Evolutionary conservation across 352 stramenopile genomes (phyloP).

Genomic region (Globisporangium paddicum): DNA sequence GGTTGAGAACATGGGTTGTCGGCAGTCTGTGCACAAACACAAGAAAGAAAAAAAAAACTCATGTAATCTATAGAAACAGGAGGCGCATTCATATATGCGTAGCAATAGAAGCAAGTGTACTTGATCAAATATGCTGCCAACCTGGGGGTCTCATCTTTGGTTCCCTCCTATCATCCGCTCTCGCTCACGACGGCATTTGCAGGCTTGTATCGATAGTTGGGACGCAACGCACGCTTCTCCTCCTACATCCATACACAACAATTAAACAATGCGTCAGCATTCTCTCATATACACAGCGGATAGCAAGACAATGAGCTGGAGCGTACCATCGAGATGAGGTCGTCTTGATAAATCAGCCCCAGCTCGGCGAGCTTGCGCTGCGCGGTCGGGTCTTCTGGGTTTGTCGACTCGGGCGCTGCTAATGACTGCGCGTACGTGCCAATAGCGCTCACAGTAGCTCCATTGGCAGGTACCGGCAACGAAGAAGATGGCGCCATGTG

Average conservation of each 20-base stretch:
- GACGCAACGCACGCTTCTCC: conserved; percentile 71
- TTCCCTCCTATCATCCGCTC: conserved; percentile 7
- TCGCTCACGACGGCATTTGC: conserved; percentile 13
- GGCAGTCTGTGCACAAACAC: background rate
- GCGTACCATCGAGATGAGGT: conserved; percentile 53
- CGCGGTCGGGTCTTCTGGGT: conserved; percentile 20
- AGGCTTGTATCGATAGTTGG: conserved; percentile 73
- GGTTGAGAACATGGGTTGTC: conserved; percentile 8
- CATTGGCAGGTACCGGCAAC: conserved; percentile 2
- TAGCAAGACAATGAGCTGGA: background rate
- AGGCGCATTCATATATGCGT: background rate
- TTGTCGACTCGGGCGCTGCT: conserved; percentile 16
- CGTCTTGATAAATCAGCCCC: conserved; percentile 52
- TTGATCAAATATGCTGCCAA: conserved; percentile 14
- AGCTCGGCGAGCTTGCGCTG: conserved; percentile 20
- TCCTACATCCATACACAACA: conserved; percentile 34
- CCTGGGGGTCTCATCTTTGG: background rate
- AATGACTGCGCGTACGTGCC: conserved; percentile 6
- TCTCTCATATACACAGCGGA: background rate
- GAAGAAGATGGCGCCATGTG: background rate
- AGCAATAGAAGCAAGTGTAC: conserved; percentile 15
- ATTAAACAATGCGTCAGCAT: background rate
- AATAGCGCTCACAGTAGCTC: conserved; percentile 2
- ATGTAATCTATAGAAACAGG: conserved; percentile 6
- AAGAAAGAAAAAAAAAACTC: background rate